These are phyloP conservation scores for Orbilia javanica DNA, from an alignment of 2,329 filamentous ascomycete genomes.

Conservation along the genomic window DNA sequence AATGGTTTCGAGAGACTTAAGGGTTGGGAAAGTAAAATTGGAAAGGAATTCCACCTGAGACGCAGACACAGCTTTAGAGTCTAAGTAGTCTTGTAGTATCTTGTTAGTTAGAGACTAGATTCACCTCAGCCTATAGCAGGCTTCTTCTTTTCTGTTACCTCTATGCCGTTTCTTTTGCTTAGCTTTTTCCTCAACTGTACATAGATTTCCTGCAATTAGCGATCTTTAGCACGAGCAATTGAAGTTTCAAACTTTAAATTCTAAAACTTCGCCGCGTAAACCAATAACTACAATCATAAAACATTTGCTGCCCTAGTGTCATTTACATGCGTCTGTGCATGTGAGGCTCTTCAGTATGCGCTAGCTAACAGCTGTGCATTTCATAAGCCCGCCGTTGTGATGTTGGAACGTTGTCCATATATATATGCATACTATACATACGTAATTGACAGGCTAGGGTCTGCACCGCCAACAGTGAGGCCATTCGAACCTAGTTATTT, in stretches of 20 bases:
- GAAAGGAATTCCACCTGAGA: conserved; percentile 74
- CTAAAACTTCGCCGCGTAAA: neutral
- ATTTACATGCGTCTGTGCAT: neutral
- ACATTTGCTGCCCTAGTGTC: neutral
- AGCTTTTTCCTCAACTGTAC: neutral
- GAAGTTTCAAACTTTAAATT: neutral
- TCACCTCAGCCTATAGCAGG: no score
- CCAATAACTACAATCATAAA: neutral
- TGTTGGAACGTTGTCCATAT: neutral
- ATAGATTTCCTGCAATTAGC: conserved; percentile 16
- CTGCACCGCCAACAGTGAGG: neutral
- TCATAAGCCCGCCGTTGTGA: neutral
- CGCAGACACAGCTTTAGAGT: conserved; percentile 50
- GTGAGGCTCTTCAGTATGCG: neutral
- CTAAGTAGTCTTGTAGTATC: neutral
- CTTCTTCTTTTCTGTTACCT: neutral
- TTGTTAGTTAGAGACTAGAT: no score
- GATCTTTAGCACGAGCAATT: neutral
- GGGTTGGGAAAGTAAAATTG: conserved; percentile 88
- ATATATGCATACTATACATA: no score
- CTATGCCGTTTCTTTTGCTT: neutral
- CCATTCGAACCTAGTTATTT: no score
- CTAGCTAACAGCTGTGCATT: neutral
- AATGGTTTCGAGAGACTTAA: conserved; percentile 85
- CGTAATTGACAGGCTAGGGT: neutral